These are phyloP conservation scores for Rhizopus arrhizus DNA, from an alignment of 371 early-diverging fungal species.

Conservation along the genomic window DNA sequence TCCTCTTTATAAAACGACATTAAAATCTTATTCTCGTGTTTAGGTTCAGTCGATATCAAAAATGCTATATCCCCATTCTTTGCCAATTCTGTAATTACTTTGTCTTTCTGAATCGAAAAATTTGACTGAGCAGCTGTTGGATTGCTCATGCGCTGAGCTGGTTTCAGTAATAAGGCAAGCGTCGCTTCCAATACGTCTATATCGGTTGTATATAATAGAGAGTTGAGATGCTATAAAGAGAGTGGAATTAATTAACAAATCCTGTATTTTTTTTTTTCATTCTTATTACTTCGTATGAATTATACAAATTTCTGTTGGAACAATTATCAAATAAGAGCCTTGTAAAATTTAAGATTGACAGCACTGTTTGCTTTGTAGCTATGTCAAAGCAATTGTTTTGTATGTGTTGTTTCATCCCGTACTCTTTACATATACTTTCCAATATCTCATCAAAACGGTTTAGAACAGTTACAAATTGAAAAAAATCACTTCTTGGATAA, in stretches of 20 bases:
- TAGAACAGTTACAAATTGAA: slow-evolving; percentile 91
- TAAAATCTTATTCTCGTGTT: slow-evolving; percentile 3
- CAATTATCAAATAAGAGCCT: slow-evolving; percentile 87
- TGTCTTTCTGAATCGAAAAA: slow-evolving; percentile 56
- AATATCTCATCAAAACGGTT: slow-evolving; percentile 91
- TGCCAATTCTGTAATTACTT: slow-evolving; percentile 24
- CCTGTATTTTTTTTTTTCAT: too few species aligned
- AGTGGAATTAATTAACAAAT: not conserved
- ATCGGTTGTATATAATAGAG: slow-evolving; percentile 71
- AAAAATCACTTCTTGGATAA: slow-evolving; percentile 87
- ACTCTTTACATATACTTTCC: slow-evolving; percentile 61
- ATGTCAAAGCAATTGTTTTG: slow-evolving; percentile 61
- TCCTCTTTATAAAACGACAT: slow-evolving; percentile 29
- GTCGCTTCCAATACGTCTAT: slow-evolving; percentile 74
- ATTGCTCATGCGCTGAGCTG: slow-evolving; percentile 77
- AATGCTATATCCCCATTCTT: slow-evolving; percentile 16
- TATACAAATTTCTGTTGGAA: slow-evolving; percentile 90
- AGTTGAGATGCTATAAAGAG: slow-evolving; percentile 65
- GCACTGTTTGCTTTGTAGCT: slow-evolving; percentile 55
- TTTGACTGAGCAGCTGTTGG: slow-evolving; percentile 70
- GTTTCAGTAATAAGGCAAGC: slow-evolving; percentile 72
- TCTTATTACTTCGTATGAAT: slow-evolving; percentile 81
- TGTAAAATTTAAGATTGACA: slow-evolving; percentile 76
- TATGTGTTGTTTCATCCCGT: slow-evolving; percentile 56
- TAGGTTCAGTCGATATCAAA: slow-evolving; percentile 1